phyloP scores from a whole-genome alignment of 148 eudicot genomes.

The Gaultheria prostrata region DNA sequence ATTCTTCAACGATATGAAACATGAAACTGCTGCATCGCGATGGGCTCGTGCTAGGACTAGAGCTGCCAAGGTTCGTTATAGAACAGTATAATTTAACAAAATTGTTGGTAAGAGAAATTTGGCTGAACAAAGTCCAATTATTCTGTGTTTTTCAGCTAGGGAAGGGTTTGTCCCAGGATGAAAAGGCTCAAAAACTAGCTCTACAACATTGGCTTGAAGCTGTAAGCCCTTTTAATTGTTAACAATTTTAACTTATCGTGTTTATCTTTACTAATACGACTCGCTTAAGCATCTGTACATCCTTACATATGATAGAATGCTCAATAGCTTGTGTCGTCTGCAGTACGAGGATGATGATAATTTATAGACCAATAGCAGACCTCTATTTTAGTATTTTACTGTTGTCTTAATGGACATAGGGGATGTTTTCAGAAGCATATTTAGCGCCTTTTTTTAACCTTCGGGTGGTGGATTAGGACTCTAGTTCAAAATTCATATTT shows the following conservation, averaged over 20 bases:
- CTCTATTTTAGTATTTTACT: neutral
- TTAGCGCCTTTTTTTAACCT: neutral
- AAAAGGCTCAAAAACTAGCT: slow-evolving; percentile 32
- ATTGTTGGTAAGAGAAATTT: neutral
- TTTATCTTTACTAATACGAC: neutral
- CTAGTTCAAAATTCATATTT: neutral
- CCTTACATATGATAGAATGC: neutral
- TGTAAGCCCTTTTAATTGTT: slow-evolving; percentile 15
- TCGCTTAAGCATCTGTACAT: neutral
- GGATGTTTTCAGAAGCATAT: neutral
- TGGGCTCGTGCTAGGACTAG: slow-evolving; percentile 33
- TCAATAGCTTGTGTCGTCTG: neutral
- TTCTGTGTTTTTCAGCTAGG: slow-evolving; percentile 26
- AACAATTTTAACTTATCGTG: neutral
- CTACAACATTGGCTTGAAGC: slow-evolving; percentile 40
- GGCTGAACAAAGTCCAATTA: neutral
- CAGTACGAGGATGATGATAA: neutral
- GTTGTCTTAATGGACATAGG: neutral
- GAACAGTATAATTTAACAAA: neutral
- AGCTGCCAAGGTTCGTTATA: slow-evolving; percentile 30
- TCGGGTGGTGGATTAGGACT: neutral
- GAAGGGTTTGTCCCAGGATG: slow-evolving; percentile 33
- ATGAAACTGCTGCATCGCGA: slow-evolving; percentile 25
- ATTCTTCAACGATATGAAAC: slow-evolving; percentile 19
- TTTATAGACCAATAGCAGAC: neutral